Evolutionary conservation across 139 green algal species (phyloP), one percentile per base, ranked within the genome.

Genomic region (Chara braunii): DNA sequence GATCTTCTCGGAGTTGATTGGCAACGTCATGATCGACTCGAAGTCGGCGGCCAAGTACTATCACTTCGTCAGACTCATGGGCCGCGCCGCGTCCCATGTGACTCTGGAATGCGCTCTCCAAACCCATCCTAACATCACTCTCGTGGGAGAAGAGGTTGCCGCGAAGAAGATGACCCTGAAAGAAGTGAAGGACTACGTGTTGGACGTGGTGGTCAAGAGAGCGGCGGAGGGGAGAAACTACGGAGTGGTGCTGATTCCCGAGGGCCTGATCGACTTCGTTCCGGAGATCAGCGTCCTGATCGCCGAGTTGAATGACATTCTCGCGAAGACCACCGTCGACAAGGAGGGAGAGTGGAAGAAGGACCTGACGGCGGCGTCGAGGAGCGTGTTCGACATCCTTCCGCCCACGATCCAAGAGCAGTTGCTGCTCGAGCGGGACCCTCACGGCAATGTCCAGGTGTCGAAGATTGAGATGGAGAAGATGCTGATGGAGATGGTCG

Each of bases 91-190:
- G 26, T 80, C 59, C 3, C 83, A 88, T 70, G 67, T 88, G 33
- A 78, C 83, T 23, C 80, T 88, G 35, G 83, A 88, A 76, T 77
- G 53, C 33, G 83, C 83, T 31, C 68, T 88, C 61, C 79, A 87
- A 59, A 82, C 75, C 5, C 82, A 78, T 56, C 75, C 83, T 7
- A 80, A 88, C 57, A 14, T 79, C n/a, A n/a, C n/a, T n/a, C n/a
- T n/a, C n/a, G n/a, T n/a, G n/a, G n/a, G n/a, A n/a, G n/a, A n/a
- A n/a, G n/a, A 72, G 63, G 60, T 76, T 69, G 30, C 29, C 4
- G 29, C 14, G 0, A 77, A 77, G 24, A 53, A 62, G 30, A 24
- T 60, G 51, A 60, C 61, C 0, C 60, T 85, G 43, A 36, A 60
- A 6, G 78, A 86, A 8, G 57, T 85, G 26, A 70, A 57, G 9